A percentile compares a stretch with the other conserved stretches of the same genome.
These are phyloP conservation scores for Neofusicoccum umdonicola DNA, from an alignment of 2,329 filamentous ascomycete species.

Conservation along the genomic window DNA sequence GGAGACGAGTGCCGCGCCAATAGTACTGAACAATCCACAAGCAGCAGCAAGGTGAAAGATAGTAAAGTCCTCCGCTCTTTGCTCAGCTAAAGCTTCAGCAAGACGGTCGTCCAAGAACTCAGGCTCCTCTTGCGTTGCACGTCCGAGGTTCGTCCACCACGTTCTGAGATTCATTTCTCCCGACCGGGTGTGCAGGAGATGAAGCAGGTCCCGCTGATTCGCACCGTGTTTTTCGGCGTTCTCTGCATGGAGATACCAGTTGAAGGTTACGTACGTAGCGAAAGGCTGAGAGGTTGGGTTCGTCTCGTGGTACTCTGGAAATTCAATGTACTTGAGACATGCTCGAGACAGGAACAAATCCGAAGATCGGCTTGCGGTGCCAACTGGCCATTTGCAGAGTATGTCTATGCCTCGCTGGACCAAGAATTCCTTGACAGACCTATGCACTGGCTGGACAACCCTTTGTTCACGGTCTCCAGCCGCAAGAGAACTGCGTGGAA, in stretches of 20 bases:
- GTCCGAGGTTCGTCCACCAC: not conserved
- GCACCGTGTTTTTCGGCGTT: not conserved
- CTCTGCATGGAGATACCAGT: not conserved
- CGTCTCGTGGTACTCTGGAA: not conserved
- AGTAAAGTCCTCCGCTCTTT: not conserved
- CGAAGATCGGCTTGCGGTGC: not conserved
- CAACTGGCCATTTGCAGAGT: not conserved
- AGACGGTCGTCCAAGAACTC: conserved; percentile 1
- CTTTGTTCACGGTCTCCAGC: not conserved
- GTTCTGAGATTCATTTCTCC: not conserved
- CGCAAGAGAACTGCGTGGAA: not conserved
- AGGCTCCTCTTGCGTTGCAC: not conserved
- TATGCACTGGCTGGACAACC: not conserved
- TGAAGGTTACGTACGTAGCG: not conserved
- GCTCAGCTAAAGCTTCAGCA: not conserved
- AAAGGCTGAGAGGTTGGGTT: not conserved
- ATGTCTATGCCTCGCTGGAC: not conserved
- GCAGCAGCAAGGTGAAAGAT: not conserved
- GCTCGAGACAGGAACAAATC: not conserved
- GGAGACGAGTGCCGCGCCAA: not conserved
- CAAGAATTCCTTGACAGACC: not conserved
- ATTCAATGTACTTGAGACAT: not conserved
- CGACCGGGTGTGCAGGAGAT: not conserved
- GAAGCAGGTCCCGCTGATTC: not conserved
- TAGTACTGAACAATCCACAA: not conserved